These are phyloP conservation scores for Seiridium unicorne DNA, from an alignment of 2,329 filamentous ascomycete species.

Conservation along the genomic window DNA sequence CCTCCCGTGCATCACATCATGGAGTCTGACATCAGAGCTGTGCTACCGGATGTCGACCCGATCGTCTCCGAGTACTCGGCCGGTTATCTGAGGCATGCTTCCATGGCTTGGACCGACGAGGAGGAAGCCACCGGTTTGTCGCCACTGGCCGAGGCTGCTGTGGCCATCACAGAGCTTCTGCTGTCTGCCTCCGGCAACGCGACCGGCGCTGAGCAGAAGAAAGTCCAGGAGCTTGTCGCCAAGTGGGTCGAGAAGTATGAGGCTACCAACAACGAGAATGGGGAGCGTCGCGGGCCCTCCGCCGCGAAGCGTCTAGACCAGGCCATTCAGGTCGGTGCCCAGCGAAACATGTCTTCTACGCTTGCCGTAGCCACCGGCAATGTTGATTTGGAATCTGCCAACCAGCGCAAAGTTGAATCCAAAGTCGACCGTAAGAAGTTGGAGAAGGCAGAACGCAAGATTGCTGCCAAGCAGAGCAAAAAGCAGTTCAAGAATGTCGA, in stretches of 20 bases:
- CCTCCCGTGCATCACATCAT: conserved; percentile 41
- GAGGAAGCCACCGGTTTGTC: conserved; percentile 67
- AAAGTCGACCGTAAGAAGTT: conserved; percentile 98
- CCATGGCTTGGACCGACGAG: conserved; percentile 76
- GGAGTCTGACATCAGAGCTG: conserved; percentile 83
- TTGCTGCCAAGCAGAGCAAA: conserved; percentile 96
- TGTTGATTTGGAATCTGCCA: conserved; percentile 92
- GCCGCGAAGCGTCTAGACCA: conserved; percentile 86
- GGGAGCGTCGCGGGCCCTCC: conserved; percentile 70
- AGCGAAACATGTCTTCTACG: conserved; percentile 95
- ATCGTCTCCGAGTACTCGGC: conserved; percentile 89
- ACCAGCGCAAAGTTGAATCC: conserved; percentile 90
- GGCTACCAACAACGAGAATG: conserved; percentile 71
- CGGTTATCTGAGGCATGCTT: conserved; percentile 92
- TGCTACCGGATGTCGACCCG: conserved; percentile 84
- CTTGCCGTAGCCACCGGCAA: conserved; percentile 79
- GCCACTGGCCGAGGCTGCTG: conserved; percentile 80
- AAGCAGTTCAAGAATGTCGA: conserved; percentile 98
- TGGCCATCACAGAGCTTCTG: conserved; percentile 81
- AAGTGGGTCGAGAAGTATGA: conserved; percentile 87
- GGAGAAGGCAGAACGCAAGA: conserved; percentile 96
- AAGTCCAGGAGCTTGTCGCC: conserved; percentile 79
- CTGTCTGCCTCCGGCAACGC: conserved; percentile 89
- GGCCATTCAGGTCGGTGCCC: conserved; percentile 88
- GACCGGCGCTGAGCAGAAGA: conserved; percentile 67